phyloP scores from a whole-genome alignment of 345 rosid species.

The Rhodamnia rubescens region DNA sequence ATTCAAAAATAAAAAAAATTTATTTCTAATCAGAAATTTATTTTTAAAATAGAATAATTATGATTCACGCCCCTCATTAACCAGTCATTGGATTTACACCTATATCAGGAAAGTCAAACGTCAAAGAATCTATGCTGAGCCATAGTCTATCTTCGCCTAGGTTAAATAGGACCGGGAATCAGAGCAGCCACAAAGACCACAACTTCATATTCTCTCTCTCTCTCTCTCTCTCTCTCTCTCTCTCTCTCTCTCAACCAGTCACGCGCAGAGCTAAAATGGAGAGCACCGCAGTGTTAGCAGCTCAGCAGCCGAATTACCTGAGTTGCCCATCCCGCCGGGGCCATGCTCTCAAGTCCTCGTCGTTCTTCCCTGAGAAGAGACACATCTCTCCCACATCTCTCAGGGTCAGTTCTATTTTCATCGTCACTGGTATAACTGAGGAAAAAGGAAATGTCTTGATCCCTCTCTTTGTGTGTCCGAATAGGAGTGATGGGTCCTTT shows the following conservation, averaged over 20 bases:
- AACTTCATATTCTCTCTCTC: neutral
- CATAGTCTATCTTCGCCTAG: neutral
- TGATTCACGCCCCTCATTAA: no score
- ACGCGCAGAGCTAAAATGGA: constrained; percentile 31
- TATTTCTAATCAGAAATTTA: no score
- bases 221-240: neutral
- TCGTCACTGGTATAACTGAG: neutral
- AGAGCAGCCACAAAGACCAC: neutral
- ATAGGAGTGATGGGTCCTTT: neutral
- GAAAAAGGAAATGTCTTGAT: neutral
- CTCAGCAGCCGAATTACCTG: constrained; percentile 25
- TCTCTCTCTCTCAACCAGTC: neutral
- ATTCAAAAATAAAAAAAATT: no score
- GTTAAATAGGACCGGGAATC: neutral
- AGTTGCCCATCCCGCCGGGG: constrained; percentile 26
- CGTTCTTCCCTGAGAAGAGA: constrained; percentile 3
- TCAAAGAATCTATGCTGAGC: neutral
- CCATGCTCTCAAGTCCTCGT: neutral
- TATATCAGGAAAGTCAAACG: neutral
- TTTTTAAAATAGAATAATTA: no score
- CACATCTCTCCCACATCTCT: constrained; percentile 12
- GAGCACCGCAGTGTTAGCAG: constrained; percentile 21
- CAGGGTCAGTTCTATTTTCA: constrained; percentile 22
- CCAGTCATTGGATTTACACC: no score
- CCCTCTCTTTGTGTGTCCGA: neutral